Percentiles rank a stretch among this genome's conserved stretches.
Conservation (phyloP, 371 early-diverging fungal species). For the Rhizopus microsporus region DNA sequence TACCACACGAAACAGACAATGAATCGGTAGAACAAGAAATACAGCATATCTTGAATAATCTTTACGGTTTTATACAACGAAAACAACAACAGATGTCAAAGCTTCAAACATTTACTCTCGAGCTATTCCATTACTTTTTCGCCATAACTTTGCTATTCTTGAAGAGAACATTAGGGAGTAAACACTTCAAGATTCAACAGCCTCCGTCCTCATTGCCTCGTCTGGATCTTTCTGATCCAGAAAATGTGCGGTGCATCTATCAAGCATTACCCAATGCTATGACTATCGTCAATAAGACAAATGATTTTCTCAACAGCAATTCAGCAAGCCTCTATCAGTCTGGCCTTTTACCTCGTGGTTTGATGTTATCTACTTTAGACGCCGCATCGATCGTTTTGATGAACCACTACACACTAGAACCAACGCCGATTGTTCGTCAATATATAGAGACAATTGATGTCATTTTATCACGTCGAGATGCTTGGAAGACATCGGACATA, state of each 20-base stretch:
- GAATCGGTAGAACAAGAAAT: conserved; percentile 2
- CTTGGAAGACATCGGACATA: conserved; percentile 19
- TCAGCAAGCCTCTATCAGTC: conserved; percentile 9
- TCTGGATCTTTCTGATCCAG: conserved; percentile 17
- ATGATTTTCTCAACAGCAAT: conserved; percentile 3
- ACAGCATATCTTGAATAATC: conserved; percentile 3
- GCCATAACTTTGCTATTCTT: conserved; percentile 16
- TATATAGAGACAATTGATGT: conserved; percentile 11
- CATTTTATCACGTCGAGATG: not conserved
- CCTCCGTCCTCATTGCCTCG: not conserved
- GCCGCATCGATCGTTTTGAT: conserved; percentile 15
- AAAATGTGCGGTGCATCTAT: conserved; percentile 8
- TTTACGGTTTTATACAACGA: conserved; percentile 11
- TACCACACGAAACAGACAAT: conserved; percentile 9
- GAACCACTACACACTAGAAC: conserved; percentile 16
- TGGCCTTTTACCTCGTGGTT: conserved; percentile 13
- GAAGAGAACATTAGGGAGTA: not conserved
- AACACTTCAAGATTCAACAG: conserved; percentile 2
- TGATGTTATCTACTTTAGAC: conserved; percentile 15
- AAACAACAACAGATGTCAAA: conserved; percentile 6
- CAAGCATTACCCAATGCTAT: conserved; percentile 7
- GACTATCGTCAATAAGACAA: not conserved
- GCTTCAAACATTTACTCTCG: conserved; percentile 19
- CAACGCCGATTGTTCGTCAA: conserved; percentile 3
- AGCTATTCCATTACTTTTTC: conserved; percentile 10